Conservation (phyloP, 1,139 yeast species). For the Blastobotrys petasosporus region DNA sequence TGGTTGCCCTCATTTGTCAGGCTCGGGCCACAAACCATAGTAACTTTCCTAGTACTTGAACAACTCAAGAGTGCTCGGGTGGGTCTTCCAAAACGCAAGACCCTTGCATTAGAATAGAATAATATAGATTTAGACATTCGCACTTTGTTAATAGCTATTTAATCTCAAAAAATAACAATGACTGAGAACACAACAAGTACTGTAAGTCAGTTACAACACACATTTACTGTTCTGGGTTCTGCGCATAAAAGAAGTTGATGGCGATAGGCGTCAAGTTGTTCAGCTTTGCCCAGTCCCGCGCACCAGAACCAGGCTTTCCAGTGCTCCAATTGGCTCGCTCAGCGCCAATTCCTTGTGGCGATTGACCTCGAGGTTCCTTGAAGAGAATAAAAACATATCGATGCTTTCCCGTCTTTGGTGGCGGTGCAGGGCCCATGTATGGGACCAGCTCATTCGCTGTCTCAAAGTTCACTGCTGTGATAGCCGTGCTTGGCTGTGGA, state of each 20-base stretch:
- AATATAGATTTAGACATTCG: too few species aligned
- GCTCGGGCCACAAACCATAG: constrained; percentile 83
- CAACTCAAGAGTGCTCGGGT: constrained; percentile 52
- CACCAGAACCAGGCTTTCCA: constrained; percentile 68
- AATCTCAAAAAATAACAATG: too few species aligned
- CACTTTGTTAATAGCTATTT: too few species aligned
- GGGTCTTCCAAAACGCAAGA: constrained; percentile 3
- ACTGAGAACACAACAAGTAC: too few species aligned
- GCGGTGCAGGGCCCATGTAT: constrained; percentile 82
- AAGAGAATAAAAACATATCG: constrained; percentile 71
- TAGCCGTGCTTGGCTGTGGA: constrained; percentile 31
- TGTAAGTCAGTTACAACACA: too few species aligned
- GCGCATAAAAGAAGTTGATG: constrained; percentile 74
- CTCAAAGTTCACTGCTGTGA: constrained; percentile 28
- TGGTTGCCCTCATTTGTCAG: constrained; percentile 87
- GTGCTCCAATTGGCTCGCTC: constrained; percentile 86
- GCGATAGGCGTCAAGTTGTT: constrained; percentile 63
- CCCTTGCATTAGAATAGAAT: too few species aligned
- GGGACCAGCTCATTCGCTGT: constrained; percentile 35
- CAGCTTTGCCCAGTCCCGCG: constrained; percentile 63
- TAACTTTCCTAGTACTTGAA: constrained; percentile 75
- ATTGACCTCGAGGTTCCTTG: constrained; percentile 42
- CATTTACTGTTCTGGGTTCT: constrained; percentile 44
- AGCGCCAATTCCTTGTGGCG: constrained; percentile 10
- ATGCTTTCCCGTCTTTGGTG: constrained; percentile 74